These are phyloP conservation scores for Floccularia luteovirens DNA, from an alignment of 768 basidiomycete species.

Conservation along the genomic window DNA sequence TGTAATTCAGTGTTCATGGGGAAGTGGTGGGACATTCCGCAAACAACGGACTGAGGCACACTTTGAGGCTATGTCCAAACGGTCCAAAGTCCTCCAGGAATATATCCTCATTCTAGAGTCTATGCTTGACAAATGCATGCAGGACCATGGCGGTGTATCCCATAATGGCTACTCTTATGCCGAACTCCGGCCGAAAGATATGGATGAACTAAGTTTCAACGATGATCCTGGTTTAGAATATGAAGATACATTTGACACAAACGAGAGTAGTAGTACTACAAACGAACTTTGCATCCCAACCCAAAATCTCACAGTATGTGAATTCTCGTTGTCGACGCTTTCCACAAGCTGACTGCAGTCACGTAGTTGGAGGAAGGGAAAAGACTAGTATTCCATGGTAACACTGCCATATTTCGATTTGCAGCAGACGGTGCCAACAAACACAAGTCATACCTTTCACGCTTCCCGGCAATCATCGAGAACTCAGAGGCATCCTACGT, in stretches of 20 bases:
- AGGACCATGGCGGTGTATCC: slow-evolving; percentile 23
- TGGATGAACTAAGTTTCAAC: slow-evolving; percentile 10
- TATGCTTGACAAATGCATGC: slow-evolving; percentile 29
- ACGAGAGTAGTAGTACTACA: slow-evolving; percentile 11
- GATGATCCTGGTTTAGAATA: slow-evolving; percentile 13
- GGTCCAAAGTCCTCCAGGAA: slow-evolving; percentile 26
- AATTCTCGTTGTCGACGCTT: not conserved
- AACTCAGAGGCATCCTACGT: slow-evolving; percentile 31
- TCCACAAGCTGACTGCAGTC: not conserved
- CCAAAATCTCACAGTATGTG: slow-evolving; percentile 27
- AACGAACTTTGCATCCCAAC: slow-evolving; percentile 31
- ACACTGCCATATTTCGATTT: slow-evolving; percentile 35
- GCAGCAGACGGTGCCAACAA: slow-evolving; percentile 14
- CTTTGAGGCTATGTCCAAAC: slow-evolving; percentile 36
- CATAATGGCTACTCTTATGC: slow-evolving; percentile 20
- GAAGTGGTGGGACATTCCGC: slow-evolving; percentile 26
- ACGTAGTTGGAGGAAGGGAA: slow-evolving; percentile 28
- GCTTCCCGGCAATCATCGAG: slow-evolving; percentile 29
- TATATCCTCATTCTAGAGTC: slow-evolving; percentile 35
- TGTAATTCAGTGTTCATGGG: slow-evolving; percentile 31
- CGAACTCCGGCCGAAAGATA: slow-evolving; percentile 19
- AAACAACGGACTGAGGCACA: slow-evolving; percentile 36
- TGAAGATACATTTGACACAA: slow-evolving; percentile 6
- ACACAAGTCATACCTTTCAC: slow-evolving; percentile 18
- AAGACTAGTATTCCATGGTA: slow-evolving; percentile 28